Evolutionary conservation across 2,329 filamentous ascomycete genomes (phyloP), one percentile per base, ranked within the genome.

Genomic region (Diaporthe velutina): DNA sequence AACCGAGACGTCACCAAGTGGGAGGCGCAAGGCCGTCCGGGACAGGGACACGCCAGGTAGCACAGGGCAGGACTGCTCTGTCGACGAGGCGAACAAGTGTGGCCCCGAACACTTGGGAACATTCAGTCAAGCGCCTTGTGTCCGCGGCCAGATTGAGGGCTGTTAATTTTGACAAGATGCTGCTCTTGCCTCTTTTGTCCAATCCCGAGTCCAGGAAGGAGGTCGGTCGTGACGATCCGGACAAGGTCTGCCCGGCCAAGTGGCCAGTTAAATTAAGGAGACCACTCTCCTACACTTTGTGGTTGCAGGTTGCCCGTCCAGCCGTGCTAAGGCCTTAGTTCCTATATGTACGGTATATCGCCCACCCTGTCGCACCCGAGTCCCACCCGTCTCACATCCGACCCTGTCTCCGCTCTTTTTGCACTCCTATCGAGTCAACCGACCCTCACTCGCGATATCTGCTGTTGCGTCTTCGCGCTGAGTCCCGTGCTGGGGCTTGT

Each of bases 211-310:
- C 70, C 57, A 33, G 60, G 25, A 64, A 58, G 33, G 57, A 40
- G 22, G 42, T 22, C 64, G 33, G 30, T 54, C n/a, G 45, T 54
- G 57, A 54, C 42, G 70, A 72, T 40, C 45, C 6, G 22, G 57
- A 64, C 70, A 42, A 64, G 70, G 70, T 55, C 45, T 72, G 45
- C 57, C 70, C n/a, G 70, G 45, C 57, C 50, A 42, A 35, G 70
- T 64, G 70, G 70, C 70, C 70, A 72, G 19, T 54, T 9, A 72
- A 52, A 72, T 72, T 72, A 72, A 72, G 70, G 70, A 72, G 57
- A 64, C 42, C 35, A n/a, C 57, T 25, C 50, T 72, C 57, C 58
- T n/a, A 64, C 58, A 61, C 35, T 72, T 42, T 58, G 7, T 42
- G 57, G 70, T 72, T 8, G 57, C 70, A 68, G 48, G 64, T 68